A percentile compares a stretch with the other conserved stretches of the same genome.
phyloP scores from a whole-genome alignment of 148 eudicot genomes.

The Chenopodium quinoa region DNA sequence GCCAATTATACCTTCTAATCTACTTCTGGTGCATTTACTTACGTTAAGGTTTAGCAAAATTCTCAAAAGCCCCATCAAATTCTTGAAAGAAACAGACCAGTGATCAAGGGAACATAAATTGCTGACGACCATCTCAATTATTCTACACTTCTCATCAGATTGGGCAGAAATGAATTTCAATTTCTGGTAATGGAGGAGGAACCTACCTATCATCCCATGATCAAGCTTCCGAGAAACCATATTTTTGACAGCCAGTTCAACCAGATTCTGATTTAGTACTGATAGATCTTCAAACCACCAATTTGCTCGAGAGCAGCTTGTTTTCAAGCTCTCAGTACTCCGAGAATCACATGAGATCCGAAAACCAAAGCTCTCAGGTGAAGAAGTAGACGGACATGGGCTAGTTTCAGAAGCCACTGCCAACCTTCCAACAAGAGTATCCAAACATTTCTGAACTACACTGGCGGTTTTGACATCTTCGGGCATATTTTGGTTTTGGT shows the following conservation, averaged over 20 bases:
- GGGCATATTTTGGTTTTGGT: constrained; percentile 41
- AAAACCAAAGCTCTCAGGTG: constrained; percentile 62
- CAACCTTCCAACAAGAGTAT: constrained; percentile 48
- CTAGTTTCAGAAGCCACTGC: constrained; percentile 52
- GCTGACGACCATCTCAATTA: constrained; percentile 43
- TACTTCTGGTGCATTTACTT: constrained; percentile 33
- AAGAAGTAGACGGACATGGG: constrained; percentile 58
- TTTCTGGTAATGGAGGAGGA: constrained; percentile 73
- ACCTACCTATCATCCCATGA: constrained; percentile 48
- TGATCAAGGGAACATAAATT: constrained; percentile 47
- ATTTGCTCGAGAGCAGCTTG: constrained; percentile 34
- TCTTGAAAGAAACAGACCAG: constrained; percentile 42
- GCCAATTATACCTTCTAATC: constrained; percentile 66
- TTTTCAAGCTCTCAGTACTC: constrained; percentile 72
- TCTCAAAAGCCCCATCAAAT: constrained; percentile 51
- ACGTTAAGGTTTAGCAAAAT: constrained; percentile 33
- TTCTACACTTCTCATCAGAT: constrained; percentile 43
- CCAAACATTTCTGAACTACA: constrained; percentile 49
- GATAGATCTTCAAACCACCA: constrained; percentile 85
- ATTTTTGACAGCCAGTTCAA: constrained; percentile 33
- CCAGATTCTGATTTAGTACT: constrained; percentile 28
- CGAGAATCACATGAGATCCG: constrained; percentile 61
- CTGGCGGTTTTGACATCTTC: constrained; percentile 22
- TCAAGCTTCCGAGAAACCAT: constrained; percentile 54
- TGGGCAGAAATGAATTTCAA: constrained; percentile 35